Conservation (phyloP, 768 basidiomycete genomes). For the Suillus subluteus region DNA sequence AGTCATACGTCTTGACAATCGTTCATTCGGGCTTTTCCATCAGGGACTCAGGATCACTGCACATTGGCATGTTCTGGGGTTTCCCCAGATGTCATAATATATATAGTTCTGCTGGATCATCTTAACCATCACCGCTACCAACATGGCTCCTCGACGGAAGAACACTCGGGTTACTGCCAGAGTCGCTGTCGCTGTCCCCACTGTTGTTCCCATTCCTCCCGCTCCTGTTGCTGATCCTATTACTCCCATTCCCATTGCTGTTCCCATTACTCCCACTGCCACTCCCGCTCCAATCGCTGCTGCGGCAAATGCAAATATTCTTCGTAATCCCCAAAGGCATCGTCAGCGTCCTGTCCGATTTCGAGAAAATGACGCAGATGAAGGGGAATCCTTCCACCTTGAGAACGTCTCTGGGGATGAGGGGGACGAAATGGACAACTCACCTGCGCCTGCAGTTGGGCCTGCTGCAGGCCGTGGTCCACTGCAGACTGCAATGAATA, state of each 20-base stretch:
- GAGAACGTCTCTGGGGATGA: neutral
- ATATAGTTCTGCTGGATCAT: neutral
- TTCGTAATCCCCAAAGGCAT: neutral
- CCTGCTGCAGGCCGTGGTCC: neutral
- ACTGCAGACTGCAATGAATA: neutral
- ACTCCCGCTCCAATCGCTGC: neutral
- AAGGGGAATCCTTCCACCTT: neutral
- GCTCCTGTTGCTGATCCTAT: neutral
- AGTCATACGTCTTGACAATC: too few species aligned
- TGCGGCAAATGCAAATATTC: neutral
- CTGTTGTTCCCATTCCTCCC: neutral
- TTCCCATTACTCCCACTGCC: neutral
- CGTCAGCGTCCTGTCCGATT: neutral
- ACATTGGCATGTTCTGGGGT: neutral
- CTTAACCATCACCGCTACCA: neutral
- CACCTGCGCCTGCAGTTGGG: neutral
- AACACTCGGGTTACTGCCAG: neutral
- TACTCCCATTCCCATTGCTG: neutral
- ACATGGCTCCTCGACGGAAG: neutral
- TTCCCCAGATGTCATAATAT: neutral
- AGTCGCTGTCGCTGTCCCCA: neutral
- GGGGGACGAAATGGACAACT: neutral
- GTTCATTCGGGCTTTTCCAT: neutral
- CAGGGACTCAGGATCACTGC: neutral
- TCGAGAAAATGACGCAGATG: neutral